These are phyloP conservation scores for Globisporangium sylvaticum DNA, from an alignment of 352 stramenopile genomes.

Conservation along the genomic window DNA sequence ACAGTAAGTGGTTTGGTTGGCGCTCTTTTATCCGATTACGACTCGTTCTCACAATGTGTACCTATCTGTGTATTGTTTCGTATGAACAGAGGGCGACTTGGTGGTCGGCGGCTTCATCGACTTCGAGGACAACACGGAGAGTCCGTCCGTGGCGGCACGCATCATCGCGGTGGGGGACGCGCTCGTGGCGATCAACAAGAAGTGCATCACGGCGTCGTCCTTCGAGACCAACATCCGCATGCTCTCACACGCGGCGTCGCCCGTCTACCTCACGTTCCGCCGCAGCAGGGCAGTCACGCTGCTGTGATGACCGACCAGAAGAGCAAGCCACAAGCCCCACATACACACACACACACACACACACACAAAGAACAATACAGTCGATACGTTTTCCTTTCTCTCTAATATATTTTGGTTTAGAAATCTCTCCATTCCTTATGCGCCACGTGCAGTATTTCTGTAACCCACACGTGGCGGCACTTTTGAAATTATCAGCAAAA, in stretches of 20 bases:
- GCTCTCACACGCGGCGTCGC: slow-evolving; percentile 70
- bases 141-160: slow-evolving; percentile 65
- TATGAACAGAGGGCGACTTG: slow-evolving; percentile 57
- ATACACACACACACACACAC: not conserved
- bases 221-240: slow-evolving; percentile 87
- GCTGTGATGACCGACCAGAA: slow-evolving; percentile 29
- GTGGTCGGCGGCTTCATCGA: slow-evolving; percentile 81
- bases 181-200: slow-evolving; percentile 86
- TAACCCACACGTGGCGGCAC: not conserved
- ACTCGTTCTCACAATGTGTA: no score
- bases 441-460: slow-evolving; percentile 4
- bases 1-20: slow-evolving; percentile 39
- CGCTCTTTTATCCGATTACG: not conserved
- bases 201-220: slow-evolving; percentile 78
- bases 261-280: slow-evolving; percentile 82
- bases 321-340: not conserved
- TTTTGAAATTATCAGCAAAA: not conserved
- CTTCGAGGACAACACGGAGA: slow-evolving; percentile 78
- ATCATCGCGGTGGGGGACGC: slow-evolving; percentile 77
- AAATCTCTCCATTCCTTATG: not conserved
- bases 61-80: not conserved
- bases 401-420: slow-evolving; percentile 12
- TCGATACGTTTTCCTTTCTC: not conserved
- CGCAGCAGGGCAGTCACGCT: slow-evolving; percentile 56
- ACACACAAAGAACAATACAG: not conserved